These are phyloP conservation scores for Holtermanniella nyarrowii DNA, from an alignment of 768 basidiomycete species.

Conservation along the genomic window DNA sequence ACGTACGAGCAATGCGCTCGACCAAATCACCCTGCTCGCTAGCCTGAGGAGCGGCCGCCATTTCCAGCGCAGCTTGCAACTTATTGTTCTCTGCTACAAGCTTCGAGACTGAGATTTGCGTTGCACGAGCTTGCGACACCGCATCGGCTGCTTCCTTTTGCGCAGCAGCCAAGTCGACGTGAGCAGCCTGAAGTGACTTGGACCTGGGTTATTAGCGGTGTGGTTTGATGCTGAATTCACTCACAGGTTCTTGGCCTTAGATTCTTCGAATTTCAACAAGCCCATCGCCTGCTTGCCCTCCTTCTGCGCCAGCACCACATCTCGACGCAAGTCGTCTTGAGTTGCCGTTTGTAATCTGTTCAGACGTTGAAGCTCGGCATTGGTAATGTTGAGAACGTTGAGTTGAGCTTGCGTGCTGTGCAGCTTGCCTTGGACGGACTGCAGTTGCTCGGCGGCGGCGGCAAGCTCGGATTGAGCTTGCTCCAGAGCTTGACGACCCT, in stretches of 20 bases:
- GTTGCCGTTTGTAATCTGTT: too few species aligned
- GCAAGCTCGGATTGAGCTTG: too few species aligned
- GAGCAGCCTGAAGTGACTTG: not conserved
- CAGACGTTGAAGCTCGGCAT: too few species aligned
- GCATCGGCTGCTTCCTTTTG: not conserved
- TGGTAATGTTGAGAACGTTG: too few species aligned
- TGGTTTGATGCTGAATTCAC: too few species aligned
- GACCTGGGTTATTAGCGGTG: too few species aligned
- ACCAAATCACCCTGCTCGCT: not conserved
- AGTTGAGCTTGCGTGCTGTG: too few species aligned
- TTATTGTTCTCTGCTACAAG: conserved; percentile 4
- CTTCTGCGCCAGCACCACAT: not conserved
- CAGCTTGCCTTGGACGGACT: too few species aligned
- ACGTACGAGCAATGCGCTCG: conserved; percentile 2
- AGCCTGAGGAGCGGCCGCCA: not conserved
- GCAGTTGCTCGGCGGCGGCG: too few species aligned
- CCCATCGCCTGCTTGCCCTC: not conserved
- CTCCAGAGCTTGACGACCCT: too few species aligned
- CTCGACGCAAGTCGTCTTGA: too few species aligned
- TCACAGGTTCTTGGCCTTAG: not conserved
- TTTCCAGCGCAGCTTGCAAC: not conserved
- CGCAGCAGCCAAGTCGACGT: not conserved
- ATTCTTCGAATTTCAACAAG: conserved; percentile 1
- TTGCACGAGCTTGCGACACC: not conserved
- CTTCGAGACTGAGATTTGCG: not conserved